These are phyloP conservation scores for Penicillium maclennaniae DNA, from an alignment of 495 filamentous ascomycete genomes.

Conservation along the genomic window DNA sequence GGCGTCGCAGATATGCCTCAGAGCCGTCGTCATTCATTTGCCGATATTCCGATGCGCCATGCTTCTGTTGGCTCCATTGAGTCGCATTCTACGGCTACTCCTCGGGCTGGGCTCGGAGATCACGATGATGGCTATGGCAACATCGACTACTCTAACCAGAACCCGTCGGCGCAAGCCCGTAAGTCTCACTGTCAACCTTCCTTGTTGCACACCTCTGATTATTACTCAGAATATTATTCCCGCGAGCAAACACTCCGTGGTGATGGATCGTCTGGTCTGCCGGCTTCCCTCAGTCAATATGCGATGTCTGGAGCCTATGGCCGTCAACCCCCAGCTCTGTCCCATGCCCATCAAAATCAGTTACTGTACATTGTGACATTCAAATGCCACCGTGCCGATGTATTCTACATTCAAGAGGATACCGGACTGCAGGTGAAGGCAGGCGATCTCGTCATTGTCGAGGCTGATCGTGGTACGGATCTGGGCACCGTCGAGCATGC, in stretches of 20 bases:
- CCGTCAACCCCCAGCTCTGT: conserved; percentile 56
- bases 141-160: conserved; percentile 25
- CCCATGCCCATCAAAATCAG: conserved; percentile 73
- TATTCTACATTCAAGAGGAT: conserved; percentile 94
- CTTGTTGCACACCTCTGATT: not conserved
- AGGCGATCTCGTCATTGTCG: conserved; percentile 93
- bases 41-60: conserved; percentile 72
- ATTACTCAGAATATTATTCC: conserved; percentile 49
- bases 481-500: conserved; percentile 87
- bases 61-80: conserved; percentile 66
- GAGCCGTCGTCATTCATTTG: conserved; percentile 95
- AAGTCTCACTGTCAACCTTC: conserved; percentile 2
- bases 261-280: conserved; percentile 36
- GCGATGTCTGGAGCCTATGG: conserved; percentile 44
- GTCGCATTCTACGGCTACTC: conserved; percentile 27
- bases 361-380: conserved; percentile 91
- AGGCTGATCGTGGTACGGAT: conserved; percentile 93
- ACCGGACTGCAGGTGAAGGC: conserved; percentile 85
- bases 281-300: conserved; percentile 53
- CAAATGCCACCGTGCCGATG: conserved; percentile 89
- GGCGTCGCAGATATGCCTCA: conserved; percentile 68
- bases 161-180: conserved; percentile 12
- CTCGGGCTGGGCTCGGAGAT: conserved; percentile 32
- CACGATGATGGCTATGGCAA: conserved; percentile 39
- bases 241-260: conserved; percentile 42